Percentiles rank a stretch among this genome's conserved stretches.
phyloP scores from a whole-genome alignment of 2,329 filamentous ascomycete species.

The Albophoma yamanashiensis region DNA sequence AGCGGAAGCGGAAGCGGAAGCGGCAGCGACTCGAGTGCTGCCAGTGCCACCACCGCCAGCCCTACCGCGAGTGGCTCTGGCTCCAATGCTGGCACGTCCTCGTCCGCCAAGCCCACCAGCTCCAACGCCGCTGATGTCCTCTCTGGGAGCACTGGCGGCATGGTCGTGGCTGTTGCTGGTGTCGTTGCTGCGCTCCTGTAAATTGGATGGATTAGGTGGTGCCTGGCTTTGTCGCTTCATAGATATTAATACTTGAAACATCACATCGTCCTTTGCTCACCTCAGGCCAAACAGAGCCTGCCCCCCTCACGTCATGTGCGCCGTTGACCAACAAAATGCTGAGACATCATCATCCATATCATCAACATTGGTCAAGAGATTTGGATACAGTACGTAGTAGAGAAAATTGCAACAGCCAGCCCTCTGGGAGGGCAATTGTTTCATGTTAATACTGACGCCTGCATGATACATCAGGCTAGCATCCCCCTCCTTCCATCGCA shows the following conservation, averaged over 20 bases:
- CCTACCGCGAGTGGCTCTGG: conserved; percentile 8
- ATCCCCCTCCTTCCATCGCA: neutral
- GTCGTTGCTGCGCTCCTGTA: conserved; percentile 26
- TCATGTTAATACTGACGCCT: neutral
- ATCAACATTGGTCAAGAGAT: neutral
- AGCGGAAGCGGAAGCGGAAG: too few species aligned
- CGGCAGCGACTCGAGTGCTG: conserved; percentile 2
- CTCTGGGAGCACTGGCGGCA: conserved; percentile 19
- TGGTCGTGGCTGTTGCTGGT: conserved; percentile 26
- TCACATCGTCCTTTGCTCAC: neutral
- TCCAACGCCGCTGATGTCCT: conserved; percentile 14
- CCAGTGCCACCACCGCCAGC: conserved; percentile 8
- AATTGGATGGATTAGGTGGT: neutral
- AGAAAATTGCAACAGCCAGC: neutral
- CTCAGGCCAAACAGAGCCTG: too few species aligned
- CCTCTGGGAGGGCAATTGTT: neutral
- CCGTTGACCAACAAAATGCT: neutral
- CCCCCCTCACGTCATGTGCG: neutral
- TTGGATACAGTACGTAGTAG: too few species aligned
- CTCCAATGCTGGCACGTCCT: neutral
- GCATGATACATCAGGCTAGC: neutral
- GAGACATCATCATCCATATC: neutral
- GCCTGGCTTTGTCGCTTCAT: neutral
- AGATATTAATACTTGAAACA: neutral
- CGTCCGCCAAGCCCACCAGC: conserved; percentile 11